These are phyloP conservation scores for Apiospora sp. DNA, from an alignment of 2,329 filamentous ascomycete genomes.

Conservation along the genomic window DNA sequence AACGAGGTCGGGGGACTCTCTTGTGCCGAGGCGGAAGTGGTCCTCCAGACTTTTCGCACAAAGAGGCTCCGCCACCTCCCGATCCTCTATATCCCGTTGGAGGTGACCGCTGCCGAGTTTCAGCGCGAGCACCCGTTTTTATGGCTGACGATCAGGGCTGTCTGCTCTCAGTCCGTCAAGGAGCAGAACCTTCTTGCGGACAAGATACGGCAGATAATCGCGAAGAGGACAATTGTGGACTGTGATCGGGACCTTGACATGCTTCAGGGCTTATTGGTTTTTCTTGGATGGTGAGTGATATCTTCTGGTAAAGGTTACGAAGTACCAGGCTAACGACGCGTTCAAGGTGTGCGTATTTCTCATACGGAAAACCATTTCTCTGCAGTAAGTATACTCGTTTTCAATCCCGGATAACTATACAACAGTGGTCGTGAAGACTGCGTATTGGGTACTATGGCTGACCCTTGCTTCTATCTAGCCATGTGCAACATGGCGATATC, in stretches of 20 bases:
- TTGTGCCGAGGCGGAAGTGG: not conserved
- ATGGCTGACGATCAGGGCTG: constrained; percentile 57
- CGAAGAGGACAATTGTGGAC: constrained; percentile 55
- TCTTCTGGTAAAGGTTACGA: not conserved
- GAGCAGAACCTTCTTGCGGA: constrained; percentile 51
- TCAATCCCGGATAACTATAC: not conserved
- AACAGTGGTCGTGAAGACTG: not conserved
- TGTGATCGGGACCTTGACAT: constrained; percentile 60
- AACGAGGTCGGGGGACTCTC: not conserved
- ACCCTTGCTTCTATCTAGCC: constrained; percentile 29
- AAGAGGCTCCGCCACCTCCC: constrained; percentile 33
- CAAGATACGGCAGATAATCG: constrained; percentile 52
- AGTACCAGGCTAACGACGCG: not conserved
- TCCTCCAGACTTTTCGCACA: constrained; percentile 36
- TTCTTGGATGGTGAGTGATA: constrained; percentile 53
- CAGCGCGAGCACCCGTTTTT: constrained; percentile 50
- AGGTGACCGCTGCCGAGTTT: constrained; percentile 35
- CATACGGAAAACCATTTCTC: constrained; percentile 52
- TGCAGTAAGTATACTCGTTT: constrained; percentile 32
- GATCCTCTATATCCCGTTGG: constrained; percentile 38
- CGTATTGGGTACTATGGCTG: not conserved
- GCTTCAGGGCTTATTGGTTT: constrained; percentile 57
- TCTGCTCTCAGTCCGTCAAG: constrained; percentile 51
- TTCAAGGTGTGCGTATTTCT: constrained; percentile 46
- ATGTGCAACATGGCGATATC: constrained; percentile 52